These are phyloP conservation scores for Suhomyces bokatorum DNA, from an alignment of 1,139 yeast species.

Conservation along the genomic window DNA sequence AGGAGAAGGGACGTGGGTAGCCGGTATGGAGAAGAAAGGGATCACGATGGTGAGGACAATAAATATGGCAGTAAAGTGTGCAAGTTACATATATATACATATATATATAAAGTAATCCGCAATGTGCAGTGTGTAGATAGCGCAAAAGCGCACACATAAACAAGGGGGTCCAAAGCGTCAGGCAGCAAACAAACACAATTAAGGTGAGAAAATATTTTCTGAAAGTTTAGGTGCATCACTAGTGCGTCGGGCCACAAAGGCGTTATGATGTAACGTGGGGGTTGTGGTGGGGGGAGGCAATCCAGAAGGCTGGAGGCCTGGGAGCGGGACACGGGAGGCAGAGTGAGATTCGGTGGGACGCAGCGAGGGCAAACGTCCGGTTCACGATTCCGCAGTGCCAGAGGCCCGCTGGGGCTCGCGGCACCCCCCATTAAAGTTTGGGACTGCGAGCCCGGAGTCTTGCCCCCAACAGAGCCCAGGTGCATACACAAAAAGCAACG, in stretches of 20 bases:
- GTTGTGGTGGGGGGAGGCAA: neutral
- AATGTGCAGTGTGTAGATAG: constrained; percentile 2
- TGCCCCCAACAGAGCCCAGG: neutral
- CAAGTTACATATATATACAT: constrained; percentile 1
- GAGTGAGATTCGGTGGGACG: neutral
- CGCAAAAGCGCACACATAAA: constrained; percentile 5
- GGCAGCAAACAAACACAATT: constrained; percentile 15
- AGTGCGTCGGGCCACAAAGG: constrained; percentile 8
- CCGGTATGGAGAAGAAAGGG: neutral
- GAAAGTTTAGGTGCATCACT: constrained; percentile 5
- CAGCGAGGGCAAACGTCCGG: neutral
- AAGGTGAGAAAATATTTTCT: constrained; percentile 6
- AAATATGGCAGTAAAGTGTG: neutral
- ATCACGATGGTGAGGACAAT: neutral
- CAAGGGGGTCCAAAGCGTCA: constrained; percentile 13
- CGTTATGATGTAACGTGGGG: constrained; percentile 6
- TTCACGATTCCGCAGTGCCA: too few relatives aligned
- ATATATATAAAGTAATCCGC: constrained; percentile 9
- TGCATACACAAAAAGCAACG: constrained; percentile 2
- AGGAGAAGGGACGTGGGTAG: too few relatives aligned
- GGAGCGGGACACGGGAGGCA: neutral
- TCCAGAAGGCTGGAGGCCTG: neutral
- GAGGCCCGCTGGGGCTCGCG: neutral
- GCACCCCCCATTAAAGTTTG: too few relatives aligned
- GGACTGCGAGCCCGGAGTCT: neutral